phyloP scores from a whole-genome alignment of 805 yeast species.

The Alloascoidea hylecoeti region DNA sequence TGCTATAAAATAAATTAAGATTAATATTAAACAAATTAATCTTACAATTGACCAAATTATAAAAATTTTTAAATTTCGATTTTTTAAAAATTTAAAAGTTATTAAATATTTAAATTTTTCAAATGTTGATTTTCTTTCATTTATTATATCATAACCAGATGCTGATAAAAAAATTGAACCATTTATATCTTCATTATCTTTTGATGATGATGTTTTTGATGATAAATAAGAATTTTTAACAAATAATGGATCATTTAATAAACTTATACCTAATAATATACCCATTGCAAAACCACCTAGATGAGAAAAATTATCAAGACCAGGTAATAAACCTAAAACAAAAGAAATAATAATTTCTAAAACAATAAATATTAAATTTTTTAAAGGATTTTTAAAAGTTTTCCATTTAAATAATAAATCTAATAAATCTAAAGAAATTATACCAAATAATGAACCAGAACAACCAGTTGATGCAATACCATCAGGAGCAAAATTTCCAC shows the following conservation, averaged over 20 bases:
- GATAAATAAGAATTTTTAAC: slow-evolving; percentile 9
- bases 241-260: slow-evolving; percentile 44
- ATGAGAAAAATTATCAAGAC: slow-evolving; percentile 62
- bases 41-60: slow-evolving; percentile 39
- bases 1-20: slow-evolving; percentile 33
- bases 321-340: slow-evolving; percentile 56
- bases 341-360: slow-evolving; percentile 43
- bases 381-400: slow-evolving; percentile 29
- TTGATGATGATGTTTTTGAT: slow-evolving; percentile 7
- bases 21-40: slow-evolving; percentile 25
- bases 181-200: slow-evolving; percentile 8
- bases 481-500: slow-evolving; percentile 53
- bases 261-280: slow-evolving; percentile 27
- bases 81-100: slow-evolving; percentile 10
- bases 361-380: slow-evolving; percentile 31
- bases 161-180: slow-evolving; percentile 7
- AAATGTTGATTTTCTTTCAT: slow-evolving; percentile 9
- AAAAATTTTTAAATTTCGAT: slow-evolving; percentile 25
- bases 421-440: slow-evolving; percentile 46
- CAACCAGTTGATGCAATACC: slow-evolving; percentile 62
- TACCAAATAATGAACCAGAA: slow-evolving; percentile 57
- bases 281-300: slow-evolving; percentile 67
- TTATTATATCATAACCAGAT: slow-evolving; percentile 13
- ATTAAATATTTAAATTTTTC: slow-evolving; percentile 11
- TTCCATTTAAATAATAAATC: slow-evolving; percentile 37